phyloP scores from a whole-genome alignment of 73 alveolate species.

The Tetrahymena elliotti region DNA sequence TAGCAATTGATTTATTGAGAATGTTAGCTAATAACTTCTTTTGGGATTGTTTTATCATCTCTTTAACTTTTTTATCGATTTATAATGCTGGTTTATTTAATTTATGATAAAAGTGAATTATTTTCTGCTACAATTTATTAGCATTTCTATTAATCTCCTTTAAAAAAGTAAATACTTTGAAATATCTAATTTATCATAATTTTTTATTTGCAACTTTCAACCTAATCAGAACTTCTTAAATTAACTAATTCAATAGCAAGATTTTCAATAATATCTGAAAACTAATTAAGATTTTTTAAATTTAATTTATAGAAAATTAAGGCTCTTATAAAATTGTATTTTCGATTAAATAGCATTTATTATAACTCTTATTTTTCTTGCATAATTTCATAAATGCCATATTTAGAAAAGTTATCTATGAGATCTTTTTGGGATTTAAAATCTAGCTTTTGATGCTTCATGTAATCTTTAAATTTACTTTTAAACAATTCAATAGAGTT shows the following conservation, averaged over 20 bases:
- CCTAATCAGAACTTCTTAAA: background rate
- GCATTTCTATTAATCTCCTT: background rate
- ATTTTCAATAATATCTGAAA: background rate
- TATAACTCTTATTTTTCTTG: background rate
- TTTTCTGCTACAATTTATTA: background rate
- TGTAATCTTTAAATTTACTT: background rate
- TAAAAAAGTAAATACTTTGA: too few relatives aligned
- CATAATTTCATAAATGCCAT: background rate
- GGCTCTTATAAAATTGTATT: background rate
- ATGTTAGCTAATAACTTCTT: too few relatives aligned
- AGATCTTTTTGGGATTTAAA: background rate
- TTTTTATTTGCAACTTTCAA: background rate
- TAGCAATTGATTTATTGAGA: too few relatives aligned
- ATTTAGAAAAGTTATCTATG: background rate
- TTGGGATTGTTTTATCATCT: too few relatives aligned
- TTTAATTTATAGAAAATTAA: background rate
- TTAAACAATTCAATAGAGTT: background rate
- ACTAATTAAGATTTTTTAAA: background rate
- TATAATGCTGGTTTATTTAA: too few relatives aligned
- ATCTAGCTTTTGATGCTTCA: background rate
- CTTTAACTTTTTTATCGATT: background rate
- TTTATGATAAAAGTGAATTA: background rate
- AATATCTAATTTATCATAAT: too few relatives aligned
- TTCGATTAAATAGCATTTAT: background rate
- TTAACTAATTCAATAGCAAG: background rate